Evolutionary conservation across 768 basidiomycete species (phyloP).

Genomic region (Calocybe cyanea): DNA sequence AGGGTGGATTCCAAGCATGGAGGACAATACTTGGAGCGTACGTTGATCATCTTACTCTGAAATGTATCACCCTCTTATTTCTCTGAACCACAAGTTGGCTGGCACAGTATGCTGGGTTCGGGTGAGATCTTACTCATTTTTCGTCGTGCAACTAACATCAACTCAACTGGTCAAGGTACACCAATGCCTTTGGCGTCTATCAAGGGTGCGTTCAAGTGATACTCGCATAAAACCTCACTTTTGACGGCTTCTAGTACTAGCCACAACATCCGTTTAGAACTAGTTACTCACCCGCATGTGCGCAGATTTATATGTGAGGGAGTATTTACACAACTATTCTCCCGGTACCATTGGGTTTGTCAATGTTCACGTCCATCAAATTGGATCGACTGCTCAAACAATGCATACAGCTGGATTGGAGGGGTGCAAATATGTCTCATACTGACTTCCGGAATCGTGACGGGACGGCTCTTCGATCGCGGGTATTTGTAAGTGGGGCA

Average conservation of each 20-base stretch:
- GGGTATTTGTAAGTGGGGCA: conserved; percentile 23
- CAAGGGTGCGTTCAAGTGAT: conserved; percentile 16
- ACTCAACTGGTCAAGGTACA: conserved; percentile 14
- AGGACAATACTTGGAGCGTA: conserved; percentile 16
- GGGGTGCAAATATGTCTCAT: conserved; percentile 22
- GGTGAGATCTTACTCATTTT: conserved; percentile 12
- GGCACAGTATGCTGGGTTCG: conserved; percentile 19
- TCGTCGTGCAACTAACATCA: background rate
- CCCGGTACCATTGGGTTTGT: conserved; percentile 21
- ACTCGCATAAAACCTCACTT: background rate
- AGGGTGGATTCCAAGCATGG: conserved; percentile 18
- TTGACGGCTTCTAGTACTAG: background rate
- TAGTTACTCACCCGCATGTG: background rate
- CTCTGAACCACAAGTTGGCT: conserved; percentile 9
- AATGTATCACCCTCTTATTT: background rate
- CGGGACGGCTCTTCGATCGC: conserved; percentile 22
- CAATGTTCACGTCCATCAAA: background rate
- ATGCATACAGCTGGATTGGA: conserved; percentile 23
- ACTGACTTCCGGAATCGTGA: conserved; percentile 17
- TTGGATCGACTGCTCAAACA: background rate
- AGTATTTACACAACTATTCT: conserved; percentile 18
- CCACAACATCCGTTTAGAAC: background rate
- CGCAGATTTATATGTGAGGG: conserved; percentile 23
- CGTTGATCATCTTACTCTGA: conserved; percentile 3
- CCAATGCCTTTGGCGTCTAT: conserved; percentile 24